phyloP scores from a whole-genome alignment of 2,329 filamentous ascomycete genomes.

The Bipolaris bicolor region DNA sequence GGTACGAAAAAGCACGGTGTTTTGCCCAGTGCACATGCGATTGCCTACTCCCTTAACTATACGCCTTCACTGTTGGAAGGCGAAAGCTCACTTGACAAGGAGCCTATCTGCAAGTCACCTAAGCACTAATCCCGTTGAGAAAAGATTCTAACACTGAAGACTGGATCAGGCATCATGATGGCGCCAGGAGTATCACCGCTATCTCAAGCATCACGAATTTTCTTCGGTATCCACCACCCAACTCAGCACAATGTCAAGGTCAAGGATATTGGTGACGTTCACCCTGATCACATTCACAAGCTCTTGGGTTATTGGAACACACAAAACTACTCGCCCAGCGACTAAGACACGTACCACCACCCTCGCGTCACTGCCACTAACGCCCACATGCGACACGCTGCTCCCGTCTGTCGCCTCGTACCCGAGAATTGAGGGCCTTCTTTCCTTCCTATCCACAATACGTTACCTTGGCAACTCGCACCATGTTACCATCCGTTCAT shows the following conservation, averaged over 20 bases:
- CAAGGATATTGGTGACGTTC: conserved; percentile 47
- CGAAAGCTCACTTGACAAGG: conserved; percentile 47
- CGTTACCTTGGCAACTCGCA: not conserved
- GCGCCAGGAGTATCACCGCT: not conserved
- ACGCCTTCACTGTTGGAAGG: conserved; percentile 13
- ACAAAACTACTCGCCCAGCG: conserved; percentile 4
- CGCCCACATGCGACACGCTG: not conserved
- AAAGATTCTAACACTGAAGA: not conserved
- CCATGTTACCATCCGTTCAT: not conserved
- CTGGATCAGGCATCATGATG: conserved; percentile 24
- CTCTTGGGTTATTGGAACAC: conserved; percentile 18
- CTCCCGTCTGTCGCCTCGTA: not conserved
- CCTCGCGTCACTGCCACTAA: not conserved
- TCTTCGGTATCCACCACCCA: conserved; percentile 47
- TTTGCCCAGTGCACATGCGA: conserved; percentile 41
- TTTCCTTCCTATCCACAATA: not conserved
- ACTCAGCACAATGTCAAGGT: conserved; percentile 54
- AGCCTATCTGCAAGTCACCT: conserved; percentile 33
- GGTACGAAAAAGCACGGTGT: conserved; percentile 16
- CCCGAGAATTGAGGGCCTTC: not conserved
- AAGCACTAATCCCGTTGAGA: not conserved
- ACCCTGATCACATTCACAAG: conserved; percentile 23
- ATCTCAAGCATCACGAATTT: conserved; percentile 29
- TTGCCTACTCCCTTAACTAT: conserved; percentile 38
- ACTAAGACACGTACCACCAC: not conserved